Conservation (phyloP, 1,139 yeast species). For the Kazachstania sp. region DNA sequence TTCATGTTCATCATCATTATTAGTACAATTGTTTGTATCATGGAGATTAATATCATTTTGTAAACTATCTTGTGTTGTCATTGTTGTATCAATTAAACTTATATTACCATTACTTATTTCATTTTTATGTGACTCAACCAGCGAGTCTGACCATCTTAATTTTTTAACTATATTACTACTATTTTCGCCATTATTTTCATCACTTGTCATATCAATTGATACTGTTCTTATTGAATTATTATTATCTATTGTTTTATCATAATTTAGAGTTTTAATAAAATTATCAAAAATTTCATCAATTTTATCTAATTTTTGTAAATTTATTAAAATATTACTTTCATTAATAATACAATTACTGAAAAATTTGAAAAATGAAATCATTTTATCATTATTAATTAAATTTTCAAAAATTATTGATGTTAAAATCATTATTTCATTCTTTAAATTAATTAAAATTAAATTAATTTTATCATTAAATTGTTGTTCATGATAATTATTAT, state of each 20-base stretch:
- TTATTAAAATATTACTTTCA: slow-evolving; percentile 13
- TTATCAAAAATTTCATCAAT: slow-evolving; percentile 26
- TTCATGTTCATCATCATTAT: not conserved
- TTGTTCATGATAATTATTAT: slow-evolving; percentile 33
- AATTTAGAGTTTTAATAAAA: slow-evolving; percentile 16
- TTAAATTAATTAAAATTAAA: slow-evolving; percentile 40
- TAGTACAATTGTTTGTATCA: too few relatives aligned
- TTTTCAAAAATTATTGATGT: slow-evolving; percentile 44
- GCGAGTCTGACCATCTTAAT: slow-evolving; percentile 11
- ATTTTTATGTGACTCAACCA: not conserved
- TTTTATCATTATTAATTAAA: slow-evolving; percentile 19
- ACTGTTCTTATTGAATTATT: not conserved
- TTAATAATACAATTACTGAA: slow-evolving; percentile 15
- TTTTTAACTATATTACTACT: slow-evolving; percentile 5
- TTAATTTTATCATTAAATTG: slow-evolving; percentile 38
- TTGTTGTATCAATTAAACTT: slow-evolving; percentile 19
- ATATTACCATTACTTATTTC: slow-evolving; percentile 5
- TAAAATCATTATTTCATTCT: slow-evolving; percentile 46
- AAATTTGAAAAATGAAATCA: slow-evolving; percentile 18
- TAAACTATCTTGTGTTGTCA: slow-evolving; percentile 4
- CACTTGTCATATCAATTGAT: not conserved
- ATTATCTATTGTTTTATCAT: not conserved
- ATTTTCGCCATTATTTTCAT: not conserved
- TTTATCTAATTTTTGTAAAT: slow-evolving; percentile 16
- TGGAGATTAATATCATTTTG: not conserved